Evolutionary conservation across 805 yeast species (phyloP), one percentile per base, ranked within the genome.

Genomic region (Teunomyces kruisii): DNA sequence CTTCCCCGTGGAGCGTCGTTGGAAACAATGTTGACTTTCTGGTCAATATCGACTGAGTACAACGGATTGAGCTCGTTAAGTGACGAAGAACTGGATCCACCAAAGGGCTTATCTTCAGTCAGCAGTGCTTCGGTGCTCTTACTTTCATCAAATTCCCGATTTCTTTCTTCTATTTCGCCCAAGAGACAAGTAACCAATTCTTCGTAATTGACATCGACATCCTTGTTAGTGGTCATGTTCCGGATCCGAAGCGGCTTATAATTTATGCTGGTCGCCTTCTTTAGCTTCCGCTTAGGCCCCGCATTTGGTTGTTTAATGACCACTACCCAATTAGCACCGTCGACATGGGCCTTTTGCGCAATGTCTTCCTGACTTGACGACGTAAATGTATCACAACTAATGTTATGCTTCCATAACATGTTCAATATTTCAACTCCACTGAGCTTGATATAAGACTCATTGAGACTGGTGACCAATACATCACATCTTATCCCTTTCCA

Each of bases 1-100:
- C 86, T 80, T 15, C 94, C 86, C 61, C 86, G 79, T 3, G 88
- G 88, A 1, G 94, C 91, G 54, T 87, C 88, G 55, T 88, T 88
- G 1, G 88, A 79, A 2, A 92, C 84, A 41, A 83, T 78, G 0
- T 77, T 67, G 8, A 85, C 84, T 43, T 79, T 82, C 52, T 84
- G 89, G 32, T 72, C 55, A 9, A 70, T 56, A 1, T 61, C 64
- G n/a, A 66, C 44, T 1, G 64, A 53, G 29, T 52, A 45, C 40
- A 49, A 36, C 8, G 50, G 50, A 39, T 49, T 45, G 28, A 45
- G 37, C 12, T 49, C 49, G 10, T 40, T 39, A 10, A 42, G 26
- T 28, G 49, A 28, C 17, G 50, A 9, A 50, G 50, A 29, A 45
- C 46, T 22, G 24, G 51, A 44, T 16, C 51, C 53, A 6, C 51